Evolutionary conservation across 306 rosid species (phyloP).

Genomic region (Cicer bijugum): DNA sequence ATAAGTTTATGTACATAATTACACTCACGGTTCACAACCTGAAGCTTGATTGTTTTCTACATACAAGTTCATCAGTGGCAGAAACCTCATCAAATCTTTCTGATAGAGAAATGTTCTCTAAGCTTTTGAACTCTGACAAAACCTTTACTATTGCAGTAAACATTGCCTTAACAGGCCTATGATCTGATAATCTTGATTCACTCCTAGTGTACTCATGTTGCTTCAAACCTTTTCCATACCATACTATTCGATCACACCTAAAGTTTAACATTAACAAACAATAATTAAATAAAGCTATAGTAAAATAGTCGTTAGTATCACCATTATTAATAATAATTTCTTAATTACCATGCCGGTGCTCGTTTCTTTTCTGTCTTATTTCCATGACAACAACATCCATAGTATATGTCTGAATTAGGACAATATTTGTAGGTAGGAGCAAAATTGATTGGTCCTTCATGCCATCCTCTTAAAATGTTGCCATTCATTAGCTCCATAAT

Average conservation of each 20-base stretch:
- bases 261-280: neutral
- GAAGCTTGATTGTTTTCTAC: conserved; percentile 54
- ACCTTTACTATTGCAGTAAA: conserved; percentile 60
- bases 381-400: conserved; percentile 56
- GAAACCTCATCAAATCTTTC: conserved; percentile 65
- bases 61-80: conserved; percentile 46
- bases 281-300: neutral
- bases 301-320: too few species aligned
- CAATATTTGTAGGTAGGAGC: conserved; percentile 89
- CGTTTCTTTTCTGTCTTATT: conserved; percentile 60
- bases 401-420: conserved; percentile 73
- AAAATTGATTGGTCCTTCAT: conserved; percentile 74
- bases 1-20: conserved; percentile 28
- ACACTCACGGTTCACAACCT: conserved; percentile 41
- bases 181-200: conserved; percentile 78
- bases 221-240: conserved; percentile 70
- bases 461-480: conserved; percentile 71
- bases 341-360: conserved; percentile 84
- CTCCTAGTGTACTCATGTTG: conserved; percentile 69
- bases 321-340: too few species aligned
- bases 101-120: conserved; percentile 57
- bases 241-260: conserved; percentile 93
- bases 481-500: conserved; percentile 66
- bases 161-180: conserved; percentile 79
- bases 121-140: conserved; percentile 32